These are phyloP conservation scores for Ceratocystis harringtonii DNA, from an alignment of 2,329 filamentous ascomycete genomes.

Conservation along the genomic window DNA sequence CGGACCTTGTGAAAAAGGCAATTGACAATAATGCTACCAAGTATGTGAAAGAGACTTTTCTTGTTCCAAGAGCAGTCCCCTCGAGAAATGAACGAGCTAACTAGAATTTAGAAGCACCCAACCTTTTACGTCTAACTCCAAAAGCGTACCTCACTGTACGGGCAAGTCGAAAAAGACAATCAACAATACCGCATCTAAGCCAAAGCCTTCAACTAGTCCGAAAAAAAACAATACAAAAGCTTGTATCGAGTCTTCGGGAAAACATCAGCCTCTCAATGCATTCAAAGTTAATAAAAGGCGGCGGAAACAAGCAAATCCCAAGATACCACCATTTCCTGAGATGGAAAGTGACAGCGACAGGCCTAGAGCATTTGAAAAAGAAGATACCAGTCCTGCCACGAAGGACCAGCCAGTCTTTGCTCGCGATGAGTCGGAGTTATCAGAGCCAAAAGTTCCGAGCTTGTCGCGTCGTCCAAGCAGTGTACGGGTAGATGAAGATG, in stretches of 20 bases:
- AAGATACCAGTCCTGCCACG: not conserved
- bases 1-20: not conserved
- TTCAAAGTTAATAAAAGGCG: not conserved
- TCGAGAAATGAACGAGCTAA: not conserved
- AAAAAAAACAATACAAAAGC: not conserved
- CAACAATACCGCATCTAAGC: not conserved
- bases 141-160: not conserved
- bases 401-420: not conserved
- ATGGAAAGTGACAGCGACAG: not conserved
- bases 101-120: not conserved
- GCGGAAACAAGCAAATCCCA: not conserved
- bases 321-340: slow-evolving; percentile 8
- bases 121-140: not conserved
- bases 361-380: not conserved
- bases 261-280: not conserved
- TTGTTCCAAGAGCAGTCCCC: no score
- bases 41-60: not conserved
- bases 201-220: not conserved
- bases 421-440: slow-evolving; percentile 1
- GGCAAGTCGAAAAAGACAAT: not conserved
- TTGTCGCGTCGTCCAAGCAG: slow-evolving; percentile 8
- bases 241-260: not conserved
- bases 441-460: not conserved
- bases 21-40: not conserved
- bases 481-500: slow-evolving; percentile 12